Base-by-base conservation (phyloP, 2,329 filamentous ascomycete genomes). In the Colletotrichum abscissum region DNA sequence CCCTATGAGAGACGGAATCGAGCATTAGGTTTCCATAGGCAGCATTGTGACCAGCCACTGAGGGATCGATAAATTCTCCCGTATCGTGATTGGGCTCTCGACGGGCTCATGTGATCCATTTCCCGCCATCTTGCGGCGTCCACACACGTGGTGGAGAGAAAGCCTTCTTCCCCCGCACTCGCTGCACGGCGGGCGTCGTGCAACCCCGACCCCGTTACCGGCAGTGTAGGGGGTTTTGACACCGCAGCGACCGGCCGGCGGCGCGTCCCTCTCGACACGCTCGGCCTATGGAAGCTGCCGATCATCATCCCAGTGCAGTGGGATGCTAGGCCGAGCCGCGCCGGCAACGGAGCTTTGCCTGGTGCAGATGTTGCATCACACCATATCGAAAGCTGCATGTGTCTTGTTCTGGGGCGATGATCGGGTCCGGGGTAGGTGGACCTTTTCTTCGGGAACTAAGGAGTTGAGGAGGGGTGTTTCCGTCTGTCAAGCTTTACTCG, bases 261-360 rank as follows among this genome's bases (percentile, higher is more conserved):
- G 42, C 52, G 24, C 38, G n/a, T 35, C n/a, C 33, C 54, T 69
- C 54, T 69, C 63, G 56, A n/a, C 46, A 12, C 24, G 11, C 30
- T 5, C 22, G 60, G 14, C 54, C 33, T 35, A 60, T 62, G 30
- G 30, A 55, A 30, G 16, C 57, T 26, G 33, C 46, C 38, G 55
- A 30, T 14, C 52, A 33, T 67, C 64, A 56, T 72, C 28, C 69
- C 58, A 57, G 52, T 57, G 26, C 24, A 22, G 28, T 28, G 64
- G 57, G 52, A 52, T 35, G 65, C 69, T 72, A 72, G 56, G 46
- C 55, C 8, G 69, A 68, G 69, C 63, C 63, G 65, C 63, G 65
- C 65, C 58, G 57, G 69, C 64, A 72, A 56, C 69, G 65, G 65
- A 72, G 58, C 57, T 30, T 38, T 49, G 69, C 65, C 49, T 64